Conservation (phyloP, 129 eudicot genomes). For the Saposhnikovia divaricata region DNA sequence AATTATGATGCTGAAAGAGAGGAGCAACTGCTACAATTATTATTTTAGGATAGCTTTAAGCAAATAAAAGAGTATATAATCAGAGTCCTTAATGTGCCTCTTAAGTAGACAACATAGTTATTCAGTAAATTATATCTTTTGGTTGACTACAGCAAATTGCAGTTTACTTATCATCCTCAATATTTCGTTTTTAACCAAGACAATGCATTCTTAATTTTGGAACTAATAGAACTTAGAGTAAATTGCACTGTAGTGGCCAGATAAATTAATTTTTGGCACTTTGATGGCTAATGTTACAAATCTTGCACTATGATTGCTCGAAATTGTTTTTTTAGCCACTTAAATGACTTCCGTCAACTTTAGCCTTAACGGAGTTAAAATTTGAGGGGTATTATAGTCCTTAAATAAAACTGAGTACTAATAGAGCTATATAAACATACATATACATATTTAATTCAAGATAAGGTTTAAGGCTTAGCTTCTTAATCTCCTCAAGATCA, state of each 20-base stretch:
- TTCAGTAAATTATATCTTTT: neutral
- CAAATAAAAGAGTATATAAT: neutral
- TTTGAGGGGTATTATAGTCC: no score
- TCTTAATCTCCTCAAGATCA: slow-evolving; percentile 51
- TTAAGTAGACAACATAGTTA: neutral
- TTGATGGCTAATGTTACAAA: no score
- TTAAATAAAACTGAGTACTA: no score
- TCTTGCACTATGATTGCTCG: no score
- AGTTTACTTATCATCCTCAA: neutral
- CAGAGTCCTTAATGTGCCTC: neutral
- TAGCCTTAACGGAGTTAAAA: no score
- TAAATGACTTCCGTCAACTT: no score
- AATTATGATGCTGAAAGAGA: neutral
- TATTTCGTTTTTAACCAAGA: neutral
- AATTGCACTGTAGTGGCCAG: no score
- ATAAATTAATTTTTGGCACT: no score
- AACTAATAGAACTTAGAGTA: neutral
- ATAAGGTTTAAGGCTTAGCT: no score
- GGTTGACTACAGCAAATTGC: neutral
- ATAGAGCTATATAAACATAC: no score
- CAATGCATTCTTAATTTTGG: neutral
- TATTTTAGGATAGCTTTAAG: neutral
- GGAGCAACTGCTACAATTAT: neutral
- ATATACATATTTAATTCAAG: no score
- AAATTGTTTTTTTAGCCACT: no score